A percentile compares a stretch with the other conserved stretches of the same genome.
These are phyloP conservation scores for Suillus cothurnatus DNA, from an alignment of 768 basidiomycete genomes.

Conservation along the genomic window DNA sequence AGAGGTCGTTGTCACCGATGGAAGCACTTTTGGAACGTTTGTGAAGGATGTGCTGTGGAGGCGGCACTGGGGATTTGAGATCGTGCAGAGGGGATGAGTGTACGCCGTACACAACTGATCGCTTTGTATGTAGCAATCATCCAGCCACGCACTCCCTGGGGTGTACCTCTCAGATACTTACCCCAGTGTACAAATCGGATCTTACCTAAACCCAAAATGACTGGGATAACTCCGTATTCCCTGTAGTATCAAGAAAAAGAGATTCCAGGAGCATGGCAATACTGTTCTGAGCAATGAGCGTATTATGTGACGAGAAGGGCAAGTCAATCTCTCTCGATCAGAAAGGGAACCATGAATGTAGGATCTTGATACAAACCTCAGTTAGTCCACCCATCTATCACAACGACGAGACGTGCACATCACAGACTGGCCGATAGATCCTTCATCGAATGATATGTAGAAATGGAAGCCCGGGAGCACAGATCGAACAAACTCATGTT, in stretches of 20 bases:
- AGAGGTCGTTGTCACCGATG: constrained; percentile 65
- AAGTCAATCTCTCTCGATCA: too few relatives aligned
- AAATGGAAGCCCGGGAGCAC: not conserved
- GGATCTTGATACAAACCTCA: too few relatives aligned
- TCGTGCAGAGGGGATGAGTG: constrained; percentile 35
- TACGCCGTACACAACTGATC: not conserved
- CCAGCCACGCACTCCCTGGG: not conserved
- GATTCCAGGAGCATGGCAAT: too few relatives aligned
- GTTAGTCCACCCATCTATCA: too few relatives aligned
- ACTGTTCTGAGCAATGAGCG: too few relatives aligned
- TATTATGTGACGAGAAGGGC: too few relatives aligned
- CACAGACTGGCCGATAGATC: not conserved
- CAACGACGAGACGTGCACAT: not conserved
- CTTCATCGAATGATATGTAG: not conserved
- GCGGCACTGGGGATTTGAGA: constrained; percentile 51
- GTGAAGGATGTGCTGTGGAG: constrained; percentile 70
- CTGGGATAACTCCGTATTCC: not conserved
- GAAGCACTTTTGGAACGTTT: constrained; percentile 59
- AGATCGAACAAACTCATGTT: not conserved
- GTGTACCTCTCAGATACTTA: not conserved
- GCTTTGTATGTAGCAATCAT: not conserved
- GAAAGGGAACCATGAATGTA: too few relatives aligned
- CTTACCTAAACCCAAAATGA: not conserved
- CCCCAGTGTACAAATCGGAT: not conserved
- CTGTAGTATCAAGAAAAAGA: not conserved